Evolutionary conservation across 371 early-diverging fungal species (phyloP), one percentile per base, ranked within the genome.

Genomic region (Lichtheimia corymbifera): DNA sequence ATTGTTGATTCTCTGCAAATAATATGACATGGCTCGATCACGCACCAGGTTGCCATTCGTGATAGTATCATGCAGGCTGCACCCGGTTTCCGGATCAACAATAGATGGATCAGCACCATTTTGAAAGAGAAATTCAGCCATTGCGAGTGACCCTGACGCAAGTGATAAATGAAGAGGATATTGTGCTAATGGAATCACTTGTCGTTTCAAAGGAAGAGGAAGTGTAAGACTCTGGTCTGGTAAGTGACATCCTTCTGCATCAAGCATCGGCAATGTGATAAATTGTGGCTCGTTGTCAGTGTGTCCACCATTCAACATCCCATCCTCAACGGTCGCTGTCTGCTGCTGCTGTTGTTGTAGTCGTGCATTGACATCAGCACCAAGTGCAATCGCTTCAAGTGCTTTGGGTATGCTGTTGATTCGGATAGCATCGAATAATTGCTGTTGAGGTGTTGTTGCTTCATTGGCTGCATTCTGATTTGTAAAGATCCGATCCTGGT

Each of bases 101-200:
- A 69, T 62, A 27, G 50, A 43, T 14, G 71, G 62, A 66, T 76
- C 77, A 20, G 80, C 78, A 7, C 83, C 83, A 45, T 83, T 83
- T 47, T 76, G 83, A n/a, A 80, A 66, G 12, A 83, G 50, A 20
- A 83, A 71, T 53, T 83, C 83, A 11, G 83, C 79, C 73, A 80
- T 76, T 0, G 27, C 53, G 12, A 20, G 53, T 9, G 25, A 24
- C 15, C 22, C 27, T 2, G 53, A 25, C 3, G 53, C 53, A 20
- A 58, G 30, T 2, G 73, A 58, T 42, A 60, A 63, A 45, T 70
- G 67, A 15, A 73, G 44, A 0, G 73, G 62, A 64, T 65, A 74
- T 1, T 63, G 65, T 20, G 25, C 27, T 27, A 52, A 15, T 27
- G 53, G 22, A n/a, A 27, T 15, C 1, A 6, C 22, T 24, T 24